phyloP scores from a whole-genome alignment of 1,284 basidiomycete species.

The Ceratobasidium sp. region DNA sequence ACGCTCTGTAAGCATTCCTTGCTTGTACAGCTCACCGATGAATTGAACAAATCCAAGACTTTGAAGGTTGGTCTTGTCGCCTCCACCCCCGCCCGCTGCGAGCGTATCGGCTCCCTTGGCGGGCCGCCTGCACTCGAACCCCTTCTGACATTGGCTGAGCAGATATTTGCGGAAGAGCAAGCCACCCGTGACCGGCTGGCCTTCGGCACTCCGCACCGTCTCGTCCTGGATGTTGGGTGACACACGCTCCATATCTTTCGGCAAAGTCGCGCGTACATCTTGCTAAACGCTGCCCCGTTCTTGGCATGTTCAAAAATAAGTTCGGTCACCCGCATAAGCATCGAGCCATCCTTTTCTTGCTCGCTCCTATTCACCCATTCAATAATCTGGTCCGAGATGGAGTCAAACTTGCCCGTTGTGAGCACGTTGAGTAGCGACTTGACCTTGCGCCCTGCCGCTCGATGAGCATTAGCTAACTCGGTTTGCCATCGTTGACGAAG shows the following conservation, averaged over 20 bases:
- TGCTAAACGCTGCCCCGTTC: conserved; percentile 95
- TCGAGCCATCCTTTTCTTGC: conserved; percentile 92
- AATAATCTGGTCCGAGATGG: conserved; percentile 93
- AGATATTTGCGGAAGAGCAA: conserved; percentile 80
- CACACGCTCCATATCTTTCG: too few relatives aligned
- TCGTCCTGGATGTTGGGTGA: too few relatives aligned
- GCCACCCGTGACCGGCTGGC: too few relatives aligned
- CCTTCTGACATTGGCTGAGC: conserved; percentile 72
- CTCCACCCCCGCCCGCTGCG: conserved; percentile 96
- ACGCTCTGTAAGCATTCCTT: conserved; percentile 93
- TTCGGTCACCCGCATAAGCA: conserved; percentile 94
- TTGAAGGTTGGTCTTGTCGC: conserved; percentile 96
- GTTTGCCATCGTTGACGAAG: too few relatives aligned
- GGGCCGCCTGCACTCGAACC: conserved; percentile 73
- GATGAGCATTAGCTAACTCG: too few relatives aligned
- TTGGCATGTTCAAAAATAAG: conserved; percentile 98
- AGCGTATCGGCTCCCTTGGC: conserved; percentile 77
- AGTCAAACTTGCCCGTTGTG: conserved; percentile 96
- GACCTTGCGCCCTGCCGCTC: too few relatives aligned
- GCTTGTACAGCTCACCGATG: conserved; percentile 98
- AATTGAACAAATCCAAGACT: conserved; percentile 97
- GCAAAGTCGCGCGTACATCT: conserved; percentile 97
- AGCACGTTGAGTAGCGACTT: conserved; percentile 95
- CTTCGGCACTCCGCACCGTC: too few relatives aligned
- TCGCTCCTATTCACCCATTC: conserved; percentile 96